Evolutionary conservation across 108 stramenopile species (phyloP).

Genomic region (Skeletonema grethae): DNA sequence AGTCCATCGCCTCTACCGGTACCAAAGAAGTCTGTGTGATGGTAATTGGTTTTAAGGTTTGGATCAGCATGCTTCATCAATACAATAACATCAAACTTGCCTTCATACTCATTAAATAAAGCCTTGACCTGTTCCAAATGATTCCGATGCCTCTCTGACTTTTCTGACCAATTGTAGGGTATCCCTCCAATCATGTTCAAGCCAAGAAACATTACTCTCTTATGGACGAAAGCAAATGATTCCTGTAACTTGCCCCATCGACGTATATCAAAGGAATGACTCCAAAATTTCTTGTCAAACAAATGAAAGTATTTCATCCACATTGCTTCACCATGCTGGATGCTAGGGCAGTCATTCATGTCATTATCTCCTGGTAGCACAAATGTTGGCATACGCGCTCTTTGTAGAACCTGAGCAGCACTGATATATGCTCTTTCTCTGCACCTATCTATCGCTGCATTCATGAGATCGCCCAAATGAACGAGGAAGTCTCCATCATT

Average conservation of each 20-base stretch:
- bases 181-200: conserved; percentile 61
- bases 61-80: background rate
- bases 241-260: conserved; percentile 52
- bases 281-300: conserved; percentile 49
- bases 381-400: conserved; percentile 56
- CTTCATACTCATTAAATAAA: conserved; percentile 6
- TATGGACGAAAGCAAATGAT: conserved; percentile 54
- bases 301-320: conserved; percentile 60
- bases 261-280: conserved; percentile 24
- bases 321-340: conserved; percentile 19
- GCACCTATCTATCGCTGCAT: background rate
- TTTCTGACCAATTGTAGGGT: conserved; percentile 37
- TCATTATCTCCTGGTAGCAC: too few relatives aligned
- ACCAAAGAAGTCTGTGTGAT: conserved; percentile 38
- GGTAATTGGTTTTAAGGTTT: too few relatives aligned
- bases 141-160: conserved; percentile 46
- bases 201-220: conserved; percentile 67
- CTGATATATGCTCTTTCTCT: background rate
- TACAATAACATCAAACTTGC: background rate
- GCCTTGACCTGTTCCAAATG: conserved; percentile 19
- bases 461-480: conserved; percentile 74
- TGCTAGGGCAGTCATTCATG: conserved; percentile 64
- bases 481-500: conserved; percentile 64
- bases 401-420: conserved; percentile 25
- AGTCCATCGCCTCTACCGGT: conserved; percentile 17